Conservation (phyloP, 805 yeast species). For the Schizosaccharomyces cryophilus region DNA sequence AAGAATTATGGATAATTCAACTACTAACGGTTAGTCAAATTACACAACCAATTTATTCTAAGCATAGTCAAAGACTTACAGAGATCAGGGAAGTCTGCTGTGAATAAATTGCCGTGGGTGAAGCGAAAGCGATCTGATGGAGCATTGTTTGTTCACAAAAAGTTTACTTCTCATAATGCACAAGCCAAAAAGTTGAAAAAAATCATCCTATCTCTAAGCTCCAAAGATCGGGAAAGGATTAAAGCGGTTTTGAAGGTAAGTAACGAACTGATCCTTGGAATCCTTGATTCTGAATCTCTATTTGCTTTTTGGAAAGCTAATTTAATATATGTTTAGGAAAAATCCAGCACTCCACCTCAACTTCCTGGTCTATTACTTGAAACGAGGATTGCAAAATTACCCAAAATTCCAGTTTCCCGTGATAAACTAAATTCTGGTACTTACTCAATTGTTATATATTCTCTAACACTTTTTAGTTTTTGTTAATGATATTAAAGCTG, state of each 20-base stretch:
- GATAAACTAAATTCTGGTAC: conserved; percentile 14
- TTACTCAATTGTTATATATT: background rate
- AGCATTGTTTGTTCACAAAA: background rate
- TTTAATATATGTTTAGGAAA: background rate
- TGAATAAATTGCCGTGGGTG: background rate
- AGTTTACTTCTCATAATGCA: background rate
- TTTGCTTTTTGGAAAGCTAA: too few species aligned
- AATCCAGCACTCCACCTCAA: background rate
- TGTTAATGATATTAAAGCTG: conserved; percentile 80
- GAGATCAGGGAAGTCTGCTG: background rate
- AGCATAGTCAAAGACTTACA: background rate
- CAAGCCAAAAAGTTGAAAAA: background rate
- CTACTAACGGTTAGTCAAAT: background rate
- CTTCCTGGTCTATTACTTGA: conserved; percentile 5
- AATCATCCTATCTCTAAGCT: background rate
- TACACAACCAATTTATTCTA: background rate
- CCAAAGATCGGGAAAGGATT: background rate
- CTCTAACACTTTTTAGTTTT: conserved; percentile 19
- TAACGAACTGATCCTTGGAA: too few species aligned
- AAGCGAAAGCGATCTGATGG: background rate
- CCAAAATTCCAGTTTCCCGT: conserved; percentile 53
- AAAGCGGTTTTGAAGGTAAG: background rate
- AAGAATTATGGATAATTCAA: background rate
- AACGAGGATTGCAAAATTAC: conserved; percentile 31
- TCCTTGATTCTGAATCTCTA: too few species aligned